Percentiles rank a stretch among this genome's conserved stretches.
Evolutionary conservation across 1,284 basidiomycete genomes (phyloP).

Genomic region (Moesziomyces globuligerus): DNA sequence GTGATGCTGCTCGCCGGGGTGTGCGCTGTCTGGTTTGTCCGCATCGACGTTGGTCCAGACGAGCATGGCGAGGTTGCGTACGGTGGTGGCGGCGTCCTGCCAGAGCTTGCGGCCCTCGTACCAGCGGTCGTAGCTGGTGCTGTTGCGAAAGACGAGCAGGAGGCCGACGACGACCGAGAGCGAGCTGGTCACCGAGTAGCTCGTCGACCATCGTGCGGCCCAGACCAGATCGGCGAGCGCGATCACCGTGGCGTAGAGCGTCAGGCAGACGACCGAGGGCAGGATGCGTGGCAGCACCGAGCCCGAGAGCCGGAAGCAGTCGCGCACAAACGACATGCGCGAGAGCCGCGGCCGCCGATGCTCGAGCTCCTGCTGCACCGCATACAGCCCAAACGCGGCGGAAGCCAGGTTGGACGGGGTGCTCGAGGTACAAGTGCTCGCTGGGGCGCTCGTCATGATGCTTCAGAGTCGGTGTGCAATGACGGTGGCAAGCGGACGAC

Average conservation of each 20-base stretch:
- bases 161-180: conserved; percentile 84
- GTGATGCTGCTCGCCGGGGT: too few relatives aligned
- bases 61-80: conserved; percentile 75
- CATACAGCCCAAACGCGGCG: too few relatives aligned
- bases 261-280: conserved; percentile 80
- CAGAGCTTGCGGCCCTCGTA: conserved; percentile 88
- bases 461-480: too few relatives aligned
- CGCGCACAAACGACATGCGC: conserved; percentile 88
- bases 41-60: conserved; percentile 80
- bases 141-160: conserved; percentile 66
- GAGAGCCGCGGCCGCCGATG: conserved; percentile 12
- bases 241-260: conserved; percentile 74
- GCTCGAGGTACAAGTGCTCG: too few relatives aligned
- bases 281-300: conserved; percentile 72
- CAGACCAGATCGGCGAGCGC: conserved; percentile 74
- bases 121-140: conserved; percentile 73
- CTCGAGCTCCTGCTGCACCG: too few relatives aligned
- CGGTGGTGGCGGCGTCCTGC: conserved; percentile 68
- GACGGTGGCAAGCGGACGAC: too few relatives aligned
- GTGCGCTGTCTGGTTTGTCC: too few relatives aligned
- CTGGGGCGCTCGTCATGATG: too few relatives aligned
- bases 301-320: conserved; percentile 77
- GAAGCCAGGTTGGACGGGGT: too few relatives aligned
- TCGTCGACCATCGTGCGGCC: conserved; percentile 73
- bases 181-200: conserved; percentile 82